These are phyloP conservation scores for Halophytophthora polymorphica DNA, from an alignment of 352 stramenopile genomes.

Conservation along the genomic window DNA sequence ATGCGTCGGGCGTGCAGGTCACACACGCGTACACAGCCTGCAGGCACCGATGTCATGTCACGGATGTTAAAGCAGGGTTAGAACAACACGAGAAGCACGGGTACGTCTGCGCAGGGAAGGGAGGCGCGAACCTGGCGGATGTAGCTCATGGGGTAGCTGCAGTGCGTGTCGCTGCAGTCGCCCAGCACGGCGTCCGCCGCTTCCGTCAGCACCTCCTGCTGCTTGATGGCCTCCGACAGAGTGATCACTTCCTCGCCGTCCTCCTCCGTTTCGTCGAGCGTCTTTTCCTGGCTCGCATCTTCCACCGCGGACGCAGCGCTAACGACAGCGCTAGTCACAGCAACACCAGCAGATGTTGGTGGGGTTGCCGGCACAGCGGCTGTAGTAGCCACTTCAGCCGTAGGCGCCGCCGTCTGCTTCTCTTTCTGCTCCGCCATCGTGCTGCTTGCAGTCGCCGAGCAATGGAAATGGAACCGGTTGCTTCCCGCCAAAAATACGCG, in stretches of 20 bases:
- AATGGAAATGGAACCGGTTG: conserved; percentile 6
- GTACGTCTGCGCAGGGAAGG: neutral
- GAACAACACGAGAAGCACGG: neutral
- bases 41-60: no score
- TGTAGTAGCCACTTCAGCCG: neutral
- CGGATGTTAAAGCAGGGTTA: no score
- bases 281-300: conserved; percentile 17
- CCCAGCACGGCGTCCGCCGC: conserved; percentile 59
- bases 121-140: conserved; percentile 38
- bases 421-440: conserved; percentile 1
- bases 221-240: conserved; percentile 53
- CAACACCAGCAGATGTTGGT: no score
- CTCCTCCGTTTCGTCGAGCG: conserved; percentile 12
- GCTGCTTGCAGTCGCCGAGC: neutral
- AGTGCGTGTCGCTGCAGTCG: conserved; percentile 54
- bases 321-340: no score
- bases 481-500: conserved; percentile 12
- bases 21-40: conserved; percentile 59
- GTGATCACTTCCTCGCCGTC: conserved; percentile 57
- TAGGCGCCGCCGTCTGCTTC: neutral
- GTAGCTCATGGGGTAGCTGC: conserved; percentile 68
- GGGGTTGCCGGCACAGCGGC: neutral
- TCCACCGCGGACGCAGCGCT: no score
- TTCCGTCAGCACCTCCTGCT: conserved; percentile 55
- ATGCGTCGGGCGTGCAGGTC: conserved; percentile 54